Evolutionary conservation across 306 rosid species (phyloP).

Genomic region (Styphnolobium japonicum): DNA sequence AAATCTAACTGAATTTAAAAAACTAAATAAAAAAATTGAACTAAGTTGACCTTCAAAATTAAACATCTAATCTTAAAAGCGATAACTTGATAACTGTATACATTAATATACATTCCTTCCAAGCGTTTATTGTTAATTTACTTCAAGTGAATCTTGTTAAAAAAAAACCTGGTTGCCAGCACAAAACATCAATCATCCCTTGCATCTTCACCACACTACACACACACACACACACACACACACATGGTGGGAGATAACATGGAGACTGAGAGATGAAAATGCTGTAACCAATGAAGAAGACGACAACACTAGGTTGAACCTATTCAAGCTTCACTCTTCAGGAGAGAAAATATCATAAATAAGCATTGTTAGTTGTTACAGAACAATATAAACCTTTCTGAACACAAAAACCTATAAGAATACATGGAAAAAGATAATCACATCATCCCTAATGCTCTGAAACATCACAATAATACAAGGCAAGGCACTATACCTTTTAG

Average conservation of each 20-base stretch:
- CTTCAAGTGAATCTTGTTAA: conserved; percentile 10
- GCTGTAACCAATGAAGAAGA: not conserved
- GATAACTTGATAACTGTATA: not conserved
- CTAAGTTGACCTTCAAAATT: not conserved
- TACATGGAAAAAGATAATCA: conserved; percentile 10
- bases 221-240: not conserved
- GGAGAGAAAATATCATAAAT: conserved; percentile 7
- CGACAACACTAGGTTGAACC: conserved; percentile 8
- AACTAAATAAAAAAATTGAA: not conserved
- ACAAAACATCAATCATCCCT: not conserved
- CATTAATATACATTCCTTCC: not conserved
- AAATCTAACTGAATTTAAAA: conserved; percentile 15
- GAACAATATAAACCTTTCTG: not conserved
- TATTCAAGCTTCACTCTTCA: not conserved
- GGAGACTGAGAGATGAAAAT: not conserved
- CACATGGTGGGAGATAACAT: not conserved
- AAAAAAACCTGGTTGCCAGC: not conserved
- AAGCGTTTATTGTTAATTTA: not conserved
- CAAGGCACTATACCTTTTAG: conserved; percentile 55
- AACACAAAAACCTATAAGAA: not conserved
- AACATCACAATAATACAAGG: conserved; percentile 1
- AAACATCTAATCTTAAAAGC: not conserved
- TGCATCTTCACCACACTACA: not conserved
- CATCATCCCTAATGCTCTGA: not conserved
- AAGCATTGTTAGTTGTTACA: not conserved